These are phyloP conservation scores for Schizonepeta tenuifolia DNA, from an alignment of 257 asterid species.

Conservation along the genomic window DNA sequence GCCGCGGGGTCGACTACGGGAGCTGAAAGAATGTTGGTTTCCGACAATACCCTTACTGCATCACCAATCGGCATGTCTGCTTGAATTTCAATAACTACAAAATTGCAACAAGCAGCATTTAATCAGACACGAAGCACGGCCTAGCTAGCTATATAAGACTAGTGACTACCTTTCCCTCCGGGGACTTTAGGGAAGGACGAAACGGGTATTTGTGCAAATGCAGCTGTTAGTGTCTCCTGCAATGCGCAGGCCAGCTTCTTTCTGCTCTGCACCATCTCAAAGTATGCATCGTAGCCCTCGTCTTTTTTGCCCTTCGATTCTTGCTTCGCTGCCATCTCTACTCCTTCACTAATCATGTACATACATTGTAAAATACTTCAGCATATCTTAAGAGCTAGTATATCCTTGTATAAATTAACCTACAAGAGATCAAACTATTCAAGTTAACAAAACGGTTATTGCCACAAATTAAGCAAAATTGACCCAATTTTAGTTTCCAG, in stretches of 20 bases:
- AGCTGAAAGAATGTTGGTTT: slow-evolving; percentile 82
- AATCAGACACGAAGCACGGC: not conserved
- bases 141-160: not conserved
- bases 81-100: slow-evolving; percentile 71
- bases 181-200: slow-evolving; percentile 83
- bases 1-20: slow-evolving; percentile 68
- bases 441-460: no score
- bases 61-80: slow-evolving; percentile 68
- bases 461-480: no score
- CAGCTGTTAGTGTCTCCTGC: slow-evolving; percentile 67
- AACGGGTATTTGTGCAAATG: slow-evolving; percentile 73
- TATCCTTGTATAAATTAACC: not conserved
- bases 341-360: not conserved
- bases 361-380: not conserved
- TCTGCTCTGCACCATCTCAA: slow-evolving; percentile 66
- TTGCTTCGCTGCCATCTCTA: slow-evolving; percentile 52
- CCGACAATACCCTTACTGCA: slow-evolving; percentile 74
- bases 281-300: slow-evolving; percentile 72
- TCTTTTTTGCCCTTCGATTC: slow-evolving; percentile 26
- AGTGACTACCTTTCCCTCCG: slow-evolving; percentile 62
- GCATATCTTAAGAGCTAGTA: not conserved
- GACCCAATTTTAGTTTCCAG: no score
- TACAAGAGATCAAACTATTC: not conserved
- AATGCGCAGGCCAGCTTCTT: slow-evolving; percentile 61
- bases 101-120: not conserved